Conservation (phyloP, 179 eudicot genomes). For the Spinacia oleracea region DNA sequence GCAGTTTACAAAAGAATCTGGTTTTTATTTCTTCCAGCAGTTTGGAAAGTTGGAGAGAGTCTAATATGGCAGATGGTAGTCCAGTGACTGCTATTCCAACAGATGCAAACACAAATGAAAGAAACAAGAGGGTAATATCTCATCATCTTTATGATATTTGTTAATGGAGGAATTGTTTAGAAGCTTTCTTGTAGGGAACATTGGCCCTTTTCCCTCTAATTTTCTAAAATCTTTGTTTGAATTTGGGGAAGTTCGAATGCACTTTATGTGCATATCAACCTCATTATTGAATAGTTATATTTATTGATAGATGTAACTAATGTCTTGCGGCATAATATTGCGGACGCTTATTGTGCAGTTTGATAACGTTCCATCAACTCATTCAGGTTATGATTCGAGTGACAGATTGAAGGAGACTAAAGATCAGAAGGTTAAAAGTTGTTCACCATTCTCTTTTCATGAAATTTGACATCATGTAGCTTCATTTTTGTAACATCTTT, state of each 20-base stretch:
- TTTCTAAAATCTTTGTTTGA: neutral
- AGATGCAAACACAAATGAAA: constrained; percentile 87
- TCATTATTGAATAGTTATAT: neutral
- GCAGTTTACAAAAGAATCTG: constrained; percentile 28
- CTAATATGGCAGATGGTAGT: constrained; percentile 76
- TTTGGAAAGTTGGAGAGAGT: constrained; percentile 36
- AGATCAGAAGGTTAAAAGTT: constrained; percentile 82
- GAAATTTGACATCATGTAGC: neutral
- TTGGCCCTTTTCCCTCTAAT: neutral
- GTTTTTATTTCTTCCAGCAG: constrained; percentile 27
- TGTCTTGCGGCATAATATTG: constrained; percentile 14
- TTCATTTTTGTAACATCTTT: constrained; percentile 17
- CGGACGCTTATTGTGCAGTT: constrained; percentile 45
- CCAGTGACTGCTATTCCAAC: constrained; percentile 89
- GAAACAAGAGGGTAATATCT: constrained; percentile 57
- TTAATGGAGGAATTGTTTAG: neutral
- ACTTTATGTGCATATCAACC: neutral
- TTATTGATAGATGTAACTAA: neutral
- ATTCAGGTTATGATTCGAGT: constrained; percentile 81
- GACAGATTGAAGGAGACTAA: constrained; percentile 68
- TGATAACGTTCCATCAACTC: constrained; percentile 47
- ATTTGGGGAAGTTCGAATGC: neutral
- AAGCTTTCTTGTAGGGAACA: neutral
- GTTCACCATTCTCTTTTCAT: neutral
- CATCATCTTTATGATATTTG: neutral